Evolutionary conservation across 148 eudicot genomes (phyloP).

Genomic region (Gaultheria prostrata): DNA sequence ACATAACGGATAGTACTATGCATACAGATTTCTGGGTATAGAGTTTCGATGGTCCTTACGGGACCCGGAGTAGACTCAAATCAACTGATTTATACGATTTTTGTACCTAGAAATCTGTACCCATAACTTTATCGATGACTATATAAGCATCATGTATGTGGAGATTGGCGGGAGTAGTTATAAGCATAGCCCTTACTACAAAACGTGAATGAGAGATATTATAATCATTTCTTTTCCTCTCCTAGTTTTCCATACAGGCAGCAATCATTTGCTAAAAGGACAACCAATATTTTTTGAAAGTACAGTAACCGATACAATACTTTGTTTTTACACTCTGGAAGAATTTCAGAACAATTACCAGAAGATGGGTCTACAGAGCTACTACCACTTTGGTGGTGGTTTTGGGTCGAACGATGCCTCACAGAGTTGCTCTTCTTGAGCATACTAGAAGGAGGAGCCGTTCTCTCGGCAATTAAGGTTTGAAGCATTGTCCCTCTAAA

Average conservation of each 20-base stretch:
- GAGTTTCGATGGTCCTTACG: too few species aligned
- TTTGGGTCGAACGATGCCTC: slow-evolving; percentile 23
- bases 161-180: background rate
- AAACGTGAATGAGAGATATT: background rate
- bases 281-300: background rate
- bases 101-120: too few species aligned
- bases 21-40: too few species aligned
- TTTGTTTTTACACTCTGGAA: background rate
- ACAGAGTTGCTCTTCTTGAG: slow-evolving; percentile 27
- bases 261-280: background rate
- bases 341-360: slow-evolving; percentile 23
- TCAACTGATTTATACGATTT: too few species aligned
- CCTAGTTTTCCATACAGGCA: background rate
- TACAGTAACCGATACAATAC: background rate
- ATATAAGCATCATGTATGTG: background rate
- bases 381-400: slow-evolving; percentile 32
- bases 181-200: background rate
- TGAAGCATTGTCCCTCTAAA: slow-evolving; percentile 48
- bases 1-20: too few species aligned
- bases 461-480: slow-evolving; percentile 33
- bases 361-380: slow-evolving; percentile 24
- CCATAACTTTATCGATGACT: background rate
- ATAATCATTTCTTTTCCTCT: background rate
- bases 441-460: slow-evolving; percentile 30
- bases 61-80: too few species aligned